Conservation (phyloP, 495 filamentous ascomycete genomes). For the Penicillium taxi region DNA sequence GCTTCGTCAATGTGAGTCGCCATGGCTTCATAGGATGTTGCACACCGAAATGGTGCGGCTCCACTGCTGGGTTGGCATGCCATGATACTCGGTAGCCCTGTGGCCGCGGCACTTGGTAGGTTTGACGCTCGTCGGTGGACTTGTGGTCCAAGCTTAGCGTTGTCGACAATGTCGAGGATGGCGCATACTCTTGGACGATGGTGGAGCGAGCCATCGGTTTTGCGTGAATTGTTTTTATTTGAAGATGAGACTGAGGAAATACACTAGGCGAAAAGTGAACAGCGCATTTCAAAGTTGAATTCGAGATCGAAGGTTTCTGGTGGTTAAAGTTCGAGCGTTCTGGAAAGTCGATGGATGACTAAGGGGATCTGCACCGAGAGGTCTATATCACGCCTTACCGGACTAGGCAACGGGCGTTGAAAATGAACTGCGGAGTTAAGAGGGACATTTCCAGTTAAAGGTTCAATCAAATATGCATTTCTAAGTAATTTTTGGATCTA, state of each 20-base stretch:
- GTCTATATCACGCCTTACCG: too few relatives aligned
- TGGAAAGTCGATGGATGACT: slow-evolving; percentile 1
- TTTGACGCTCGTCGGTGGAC: slow-evolving; percentile 57
- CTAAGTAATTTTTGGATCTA: too few relatives aligned
- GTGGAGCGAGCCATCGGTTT: slow-evolving; percentile 38
- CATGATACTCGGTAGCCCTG: slow-evolving; percentile 91
- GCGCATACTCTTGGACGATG: slow-evolving; percentile 66
- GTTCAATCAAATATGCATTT: too few relatives aligned
- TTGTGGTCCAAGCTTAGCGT: slow-evolving; percentile 56
- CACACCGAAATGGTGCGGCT: slow-evolving; percentile 90
- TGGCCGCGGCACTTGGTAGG: slow-evolving; percentile 67
- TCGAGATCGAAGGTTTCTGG: neutral
- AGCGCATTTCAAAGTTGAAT: slow-evolving; percentile 9
- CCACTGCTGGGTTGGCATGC: slow-evolving; percentile 91
- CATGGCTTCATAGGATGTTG: slow-evolving; percentile 98
- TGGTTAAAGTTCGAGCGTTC: neutral
- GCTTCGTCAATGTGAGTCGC: slow-evolving; percentile 91
- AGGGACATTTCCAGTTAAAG: too few relatives aligned
- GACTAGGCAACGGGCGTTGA: too few relatives aligned
- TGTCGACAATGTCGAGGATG: slow-evolving; percentile 52
- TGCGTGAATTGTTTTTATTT: too few relatives aligned
- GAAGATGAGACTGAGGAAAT: neutral
- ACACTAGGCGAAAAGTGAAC: slow-evolving; percentile 3
- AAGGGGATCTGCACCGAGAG: neutral
- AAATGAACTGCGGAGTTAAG: too few relatives aligned